Conservation (phyloP, 1,139 yeast genomes). For the Candida sojae region DNA sequence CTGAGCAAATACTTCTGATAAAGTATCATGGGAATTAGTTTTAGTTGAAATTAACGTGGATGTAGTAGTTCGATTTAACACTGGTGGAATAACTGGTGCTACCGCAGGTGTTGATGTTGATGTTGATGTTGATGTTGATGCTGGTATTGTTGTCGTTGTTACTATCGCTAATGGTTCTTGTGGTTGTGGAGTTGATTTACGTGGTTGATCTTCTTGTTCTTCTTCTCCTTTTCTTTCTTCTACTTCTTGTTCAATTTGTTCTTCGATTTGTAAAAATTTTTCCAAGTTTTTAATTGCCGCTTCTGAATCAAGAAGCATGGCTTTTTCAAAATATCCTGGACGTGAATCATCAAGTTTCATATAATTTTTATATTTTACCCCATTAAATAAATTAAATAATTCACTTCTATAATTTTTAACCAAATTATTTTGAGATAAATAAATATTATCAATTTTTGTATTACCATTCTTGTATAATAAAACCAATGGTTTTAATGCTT, state of each 20-base stretch:
- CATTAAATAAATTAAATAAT: conserved; percentile 54
- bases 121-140: too few relatives aligned
- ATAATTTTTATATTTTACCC: conserved; percentile 48
- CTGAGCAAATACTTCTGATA: not conserved
- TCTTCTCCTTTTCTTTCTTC: not conserved
- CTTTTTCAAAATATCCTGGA: conserved; percentile 66
- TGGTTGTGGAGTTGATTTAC: not conserved
- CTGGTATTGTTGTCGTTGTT: too few relatives aligned
- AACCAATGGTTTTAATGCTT: conserved; percentile 38
- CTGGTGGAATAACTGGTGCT: not conserved
- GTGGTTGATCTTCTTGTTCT: conserved; percentile 1
- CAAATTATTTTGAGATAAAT: conserved; percentile 46
- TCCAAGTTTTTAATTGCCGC: conserved; percentile 45
- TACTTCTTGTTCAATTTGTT: not conserved
- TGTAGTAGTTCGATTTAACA: not conserved
- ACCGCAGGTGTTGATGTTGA: not conserved
- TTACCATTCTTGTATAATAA: conserved; percentile 35
- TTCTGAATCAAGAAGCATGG: conserved; percentile 52
- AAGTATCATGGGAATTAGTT: not conserved
- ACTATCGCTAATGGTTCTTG: not conserved
- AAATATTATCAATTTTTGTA: conserved; percentile 32
- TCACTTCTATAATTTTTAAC: conserved; percentile 55
- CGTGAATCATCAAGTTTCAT: conserved; percentile 61
- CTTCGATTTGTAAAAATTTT: conserved; percentile 28
- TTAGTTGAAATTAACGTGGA: conserved; percentile 1